Evolutionary conservation across 78 protist species (phyloP), one percentile per base, ranked within the genome.

Genomic region (Dictyostelium firmibasis): DNA sequence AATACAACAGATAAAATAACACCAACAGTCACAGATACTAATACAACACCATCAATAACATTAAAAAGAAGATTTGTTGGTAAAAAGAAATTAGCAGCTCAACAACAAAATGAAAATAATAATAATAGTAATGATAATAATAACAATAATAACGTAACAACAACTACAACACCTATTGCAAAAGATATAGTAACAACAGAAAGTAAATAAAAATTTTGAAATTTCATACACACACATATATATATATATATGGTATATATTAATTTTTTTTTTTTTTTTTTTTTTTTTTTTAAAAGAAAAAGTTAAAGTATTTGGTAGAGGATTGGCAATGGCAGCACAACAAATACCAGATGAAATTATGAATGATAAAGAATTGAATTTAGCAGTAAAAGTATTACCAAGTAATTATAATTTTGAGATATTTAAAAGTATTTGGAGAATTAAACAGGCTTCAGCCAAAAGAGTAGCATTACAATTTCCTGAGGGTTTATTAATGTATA

Each of bases 381-480:
- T 81, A 29, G 96, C 89, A n/a, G 10, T 92, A 20, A 27, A 31
- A 20, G 44, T 86, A 29, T 53, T 99, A 7, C 99, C 99, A 16
- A 0, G 84, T 36, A 98, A 99, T 83, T 99, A 99, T 96, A 97
- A 97, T 84, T 99, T 99, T 62, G 99, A 99, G 91, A 84, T 99
- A 2, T 97, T 75, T 70, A 99, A 99, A 94, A 98, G 99, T 0
- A 82, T 98, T 11, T 96, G 98, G 98, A 91, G 99, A 5, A 1
- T 98, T 1, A 95, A 91, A 43, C 91, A 95, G 70, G 29, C 79
- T 9, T 11, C 78, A 47, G 44, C 83, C 0, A 92, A 93, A 16
- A 20, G 93, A 25, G 99, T 99, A 20, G 99, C 99, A 16, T 86
- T 99, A 67, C 99, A 99, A 85, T 92, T 99, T 44, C 99, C 99